A percentile compares a stretch with the other conserved stretches of the same genome.
These are phyloP conservation scores for Corchorus olitorius DNA, from an alignment of 345 rosid species.

Conservation along the genomic window DNA sequence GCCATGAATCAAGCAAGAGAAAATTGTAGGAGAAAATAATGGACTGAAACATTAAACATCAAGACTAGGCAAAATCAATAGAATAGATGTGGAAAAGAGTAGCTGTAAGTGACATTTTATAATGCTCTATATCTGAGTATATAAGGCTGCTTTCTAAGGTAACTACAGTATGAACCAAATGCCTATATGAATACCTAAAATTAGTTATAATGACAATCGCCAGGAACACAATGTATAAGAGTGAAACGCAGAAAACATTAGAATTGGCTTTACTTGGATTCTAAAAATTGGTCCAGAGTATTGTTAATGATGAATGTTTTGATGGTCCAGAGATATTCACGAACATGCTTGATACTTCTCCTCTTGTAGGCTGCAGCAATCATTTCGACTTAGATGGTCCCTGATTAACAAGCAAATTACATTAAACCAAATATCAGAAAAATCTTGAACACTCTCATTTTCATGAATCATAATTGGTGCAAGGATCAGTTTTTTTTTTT, in stretches of 20 bases:
- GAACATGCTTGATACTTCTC: neutral
- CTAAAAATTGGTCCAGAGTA: neutral
- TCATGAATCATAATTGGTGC: neutral
- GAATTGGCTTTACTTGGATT: conserved; percentile 7
- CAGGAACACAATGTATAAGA: neutral
- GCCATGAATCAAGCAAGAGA: neutral
- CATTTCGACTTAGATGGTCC: neutral
- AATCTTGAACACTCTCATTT: neutral
- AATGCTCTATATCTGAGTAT: neutral
- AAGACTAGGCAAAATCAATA: neutral
- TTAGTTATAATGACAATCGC: neutral
- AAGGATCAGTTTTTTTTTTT: neutral
- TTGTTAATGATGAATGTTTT: neutral
- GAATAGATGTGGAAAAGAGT: neutral
- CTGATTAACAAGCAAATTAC: neutral
- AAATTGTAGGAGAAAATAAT: neutral
- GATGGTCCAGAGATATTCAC: neutral
- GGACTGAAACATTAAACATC: neutral
- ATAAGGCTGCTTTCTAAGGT: neutral
- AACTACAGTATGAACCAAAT: neutral
- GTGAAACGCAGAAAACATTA: neutral
- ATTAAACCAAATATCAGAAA: neutral
- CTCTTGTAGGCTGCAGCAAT: neutral
- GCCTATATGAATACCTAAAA: conserved; percentile 10
- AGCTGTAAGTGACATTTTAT: neutral